A percentile compares a stretch with the other conserved stretches of the same genome.
Evolutionary conservation across 169 alveolate genomes (phyloP).

Genomic region (Babesia ovis): DNA sequence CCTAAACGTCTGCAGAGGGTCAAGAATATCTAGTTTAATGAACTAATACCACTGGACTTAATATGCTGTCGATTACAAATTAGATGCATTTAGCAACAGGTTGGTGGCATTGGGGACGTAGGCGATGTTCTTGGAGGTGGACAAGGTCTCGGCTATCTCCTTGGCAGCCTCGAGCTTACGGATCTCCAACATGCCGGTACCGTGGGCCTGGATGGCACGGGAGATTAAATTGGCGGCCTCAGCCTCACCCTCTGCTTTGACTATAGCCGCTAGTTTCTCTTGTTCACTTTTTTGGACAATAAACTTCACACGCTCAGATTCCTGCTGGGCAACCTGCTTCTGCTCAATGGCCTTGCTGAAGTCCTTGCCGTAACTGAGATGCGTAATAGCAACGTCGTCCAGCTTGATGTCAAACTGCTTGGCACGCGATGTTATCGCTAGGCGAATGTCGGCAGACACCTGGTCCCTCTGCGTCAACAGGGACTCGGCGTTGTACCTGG

Average conservation of each 20-base stretch:
- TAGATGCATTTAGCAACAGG: constrained; percentile 62
- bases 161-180: constrained; percentile 96
- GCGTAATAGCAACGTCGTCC: constrained; percentile 97
- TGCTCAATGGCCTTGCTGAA: constrained; percentile 96
- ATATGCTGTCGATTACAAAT: neutral
- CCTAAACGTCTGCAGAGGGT: neutral
- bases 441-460: constrained; percentile 90
- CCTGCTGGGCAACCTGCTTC: constrained; percentile 98
- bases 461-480: constrained; percentile 95
- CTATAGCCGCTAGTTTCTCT: constrained; percentile 94
- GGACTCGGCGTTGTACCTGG: constrained; percentile 94
- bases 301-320: constrained; percentile 95
- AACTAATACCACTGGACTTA: neutral
- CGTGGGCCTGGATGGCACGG: constrained; percentile 91
- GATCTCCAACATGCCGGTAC: constrained; percentile 92
- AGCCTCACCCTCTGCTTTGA: constrained; percentile 97
- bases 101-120: constrained; percentile 80
- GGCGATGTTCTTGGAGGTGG: constrained; percentile 90
- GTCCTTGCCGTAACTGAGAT: constrained; percentile 94
- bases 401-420: constrained; percentile 90
- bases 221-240: constrained; percentile 96
- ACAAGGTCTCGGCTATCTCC: constrained; percentile 91
- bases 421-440: constrained; percentile 91
- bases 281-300: constrained; percentile 93
- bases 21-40: neutral